These are phyloP conservation scores for Petunia secreta DNA, from an alignment of 257 asterid genomes.

Conservation along the genomic window DNA sequence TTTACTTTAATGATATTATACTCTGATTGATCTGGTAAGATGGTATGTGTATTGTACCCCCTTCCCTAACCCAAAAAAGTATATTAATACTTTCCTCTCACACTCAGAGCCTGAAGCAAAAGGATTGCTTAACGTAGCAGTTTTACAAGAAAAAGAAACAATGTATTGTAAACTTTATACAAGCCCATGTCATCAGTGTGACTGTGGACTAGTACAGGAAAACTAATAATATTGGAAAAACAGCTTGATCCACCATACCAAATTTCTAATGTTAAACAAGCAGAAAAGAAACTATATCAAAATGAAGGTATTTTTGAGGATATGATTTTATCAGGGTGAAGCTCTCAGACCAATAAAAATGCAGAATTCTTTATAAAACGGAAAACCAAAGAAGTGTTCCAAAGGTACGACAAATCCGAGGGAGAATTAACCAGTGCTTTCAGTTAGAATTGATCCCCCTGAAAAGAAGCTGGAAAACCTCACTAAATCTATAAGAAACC, in stretches of 20 bases:
- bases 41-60: not conserved
- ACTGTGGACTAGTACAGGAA: not conserved
- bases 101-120: not conserved
- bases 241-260: not conserved
- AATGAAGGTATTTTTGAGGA: not conserved
- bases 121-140: not conserved
- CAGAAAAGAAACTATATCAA: not conserved
- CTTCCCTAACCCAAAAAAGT: not conserved
- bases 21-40: conserved; percentile 20
- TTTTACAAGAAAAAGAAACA: not conserved
- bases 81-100: not conserved
- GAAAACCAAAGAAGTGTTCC: not conserved
- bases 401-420: not conserved
- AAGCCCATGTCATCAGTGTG: not conserved
- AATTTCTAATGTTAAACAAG: not conserved
- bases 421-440: conserved; percentile 5
- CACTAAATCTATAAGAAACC: not conserved
- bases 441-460: not conserved
- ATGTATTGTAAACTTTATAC: not conserved
- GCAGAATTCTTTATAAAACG: not conserved
- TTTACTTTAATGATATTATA: not conserved
- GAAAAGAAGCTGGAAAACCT: not conserved
- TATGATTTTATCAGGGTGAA: not conserved
- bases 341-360: not conserved
- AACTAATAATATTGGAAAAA: not conserved